Evolutionary conservation across 768 basidiomycete species (phyloP), one percentile per base, ranked within the genome.

Genomic region (Panus rudis): DNA sequence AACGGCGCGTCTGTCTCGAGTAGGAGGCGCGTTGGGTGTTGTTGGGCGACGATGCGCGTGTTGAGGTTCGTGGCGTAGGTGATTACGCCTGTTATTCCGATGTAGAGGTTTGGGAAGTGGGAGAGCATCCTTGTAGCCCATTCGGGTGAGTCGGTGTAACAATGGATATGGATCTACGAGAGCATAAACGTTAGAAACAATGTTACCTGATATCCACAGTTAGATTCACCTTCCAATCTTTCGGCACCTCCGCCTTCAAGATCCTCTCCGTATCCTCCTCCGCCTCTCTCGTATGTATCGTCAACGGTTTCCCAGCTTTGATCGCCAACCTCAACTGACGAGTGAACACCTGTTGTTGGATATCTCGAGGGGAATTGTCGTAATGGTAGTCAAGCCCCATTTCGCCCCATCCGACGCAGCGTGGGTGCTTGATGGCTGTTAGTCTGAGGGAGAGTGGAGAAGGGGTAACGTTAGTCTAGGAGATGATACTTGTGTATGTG

Each of bases 301-400:
- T 90, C 22, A 92, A 65, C 0, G 90, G 79, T 54, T 92, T 92
- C 3, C 72, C 70, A 1, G 88, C 69, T 14, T 65, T 61, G 4
- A 92, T 73, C 0, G 89, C 88, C 1, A 72, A 73, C 13, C 67
- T 66, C 5, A 92, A 72, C 58, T 92, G 90, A 7, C 81, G 67
- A 1, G 63, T 58, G 39, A 92, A 81, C 10, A 89, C 77, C 0
- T 63, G 63, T 42, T 72, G 78, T 53, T 92, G 90, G 1, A 80
- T 53, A 0, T 75, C 71, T 8, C 81, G 76, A 0, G 87, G 84
- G 0, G 86, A 85, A 48, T 78, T 72, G 61, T 86, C 78, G 59
- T 91, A 88, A 58, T 90, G 85, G 52, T 87, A 90, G 48, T 92
- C 89, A 11, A 89, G 72, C 0, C 90, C 88, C 43, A 91, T 91